These are phyloP conservation scores for Yamadazyma dushanensis DNA, from an alignment of 1,139 yeast genomes.

Conservation along the genomic window DNA sequence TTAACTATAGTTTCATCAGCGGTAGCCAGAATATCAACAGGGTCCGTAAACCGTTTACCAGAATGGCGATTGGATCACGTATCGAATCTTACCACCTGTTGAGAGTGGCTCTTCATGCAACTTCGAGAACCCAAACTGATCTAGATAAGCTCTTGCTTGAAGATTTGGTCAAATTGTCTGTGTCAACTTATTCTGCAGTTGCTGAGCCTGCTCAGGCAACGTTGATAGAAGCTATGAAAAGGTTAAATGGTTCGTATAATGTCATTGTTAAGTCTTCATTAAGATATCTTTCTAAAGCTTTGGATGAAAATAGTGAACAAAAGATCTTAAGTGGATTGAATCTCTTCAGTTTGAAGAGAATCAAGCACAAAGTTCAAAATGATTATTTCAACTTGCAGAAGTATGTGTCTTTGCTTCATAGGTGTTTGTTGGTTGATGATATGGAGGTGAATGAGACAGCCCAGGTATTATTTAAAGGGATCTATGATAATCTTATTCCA, in stretches of 20 bases:
- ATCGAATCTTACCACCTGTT: conserved; percentile 77
- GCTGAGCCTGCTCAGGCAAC: conserved; percentile 72
- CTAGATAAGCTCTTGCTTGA: conserved; percentile 64
- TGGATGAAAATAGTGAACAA: conserved; percentile 55
- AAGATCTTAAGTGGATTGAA: conserved; percentile 69
- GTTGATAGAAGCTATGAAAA: conserved; percentile 69
- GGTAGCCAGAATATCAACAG: conserved; percentile 43
- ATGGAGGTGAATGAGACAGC: conserved; percentile 53
- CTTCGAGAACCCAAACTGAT: conserved; percentile 69
- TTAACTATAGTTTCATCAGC: conserved; percentile 36
- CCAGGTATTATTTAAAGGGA: conserved; percentile 48
- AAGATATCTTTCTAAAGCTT: conserved; percentile 49
- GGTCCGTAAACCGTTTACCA: conserved; percentile 70
- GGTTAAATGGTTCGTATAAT: conserved; percentile 68
- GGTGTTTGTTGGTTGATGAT: conserved; percentile 62
- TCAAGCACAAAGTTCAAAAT: conserved; percentile 55
- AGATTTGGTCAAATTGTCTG: conserved; percentile 68
- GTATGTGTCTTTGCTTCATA: conserved; percentile 49
- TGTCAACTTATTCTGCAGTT: conserved; percentile 71
- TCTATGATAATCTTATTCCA: conserved; percentile 48
- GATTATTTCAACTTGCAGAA: conserved; percentile 56
- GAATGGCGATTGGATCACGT: conserved; percentile 75
- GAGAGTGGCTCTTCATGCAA: conserved; percentile 72
- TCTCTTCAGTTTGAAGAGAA: conserved; percentile 51
- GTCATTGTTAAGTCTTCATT: conserved; percentile 52